Evolutionary conservation across 257 asterid species (phyloP).

Genomic region (Prunella vulgaris): DNA sequence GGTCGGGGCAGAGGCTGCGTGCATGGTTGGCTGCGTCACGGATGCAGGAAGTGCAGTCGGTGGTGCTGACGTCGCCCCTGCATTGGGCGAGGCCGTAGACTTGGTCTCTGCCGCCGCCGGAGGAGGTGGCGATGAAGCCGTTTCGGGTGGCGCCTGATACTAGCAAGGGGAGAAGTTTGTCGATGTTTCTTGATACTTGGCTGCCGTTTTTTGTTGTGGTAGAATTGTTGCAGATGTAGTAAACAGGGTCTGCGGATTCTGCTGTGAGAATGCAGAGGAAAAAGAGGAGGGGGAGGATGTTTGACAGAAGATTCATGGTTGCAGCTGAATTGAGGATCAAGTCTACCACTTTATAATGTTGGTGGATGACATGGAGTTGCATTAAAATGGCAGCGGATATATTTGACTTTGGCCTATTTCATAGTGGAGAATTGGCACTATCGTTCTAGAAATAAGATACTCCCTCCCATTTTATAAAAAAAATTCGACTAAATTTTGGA

Average conservation of each 20-base stretch:
- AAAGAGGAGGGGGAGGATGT: background rate
- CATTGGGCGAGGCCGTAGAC: constrained; percentile 76
- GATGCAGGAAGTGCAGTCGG: constrained; percentile 61
- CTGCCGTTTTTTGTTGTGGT: constrained; percentile 11
- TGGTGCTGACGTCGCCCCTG: constrained; percentile 56
- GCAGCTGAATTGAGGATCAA: background rate
- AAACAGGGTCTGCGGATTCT: constrained; percentile 43
- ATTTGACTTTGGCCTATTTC: constrained; percentile 5
- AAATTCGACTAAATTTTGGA: too few relatives aligned
- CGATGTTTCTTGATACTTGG: constrained; percentile 37
- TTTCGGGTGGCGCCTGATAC: constrained; percentile 34
- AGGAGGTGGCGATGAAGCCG: constrained; percentile 45
- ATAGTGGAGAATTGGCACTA: background rate
- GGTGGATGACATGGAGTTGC: background rate
- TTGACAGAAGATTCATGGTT: background rate
- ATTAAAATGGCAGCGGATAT: background rate
- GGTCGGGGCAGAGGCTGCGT: constrained; percentile 39
- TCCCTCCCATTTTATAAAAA: too few relatives aligned
- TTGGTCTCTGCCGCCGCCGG: constrained; percentile 27
- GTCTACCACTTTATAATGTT: background rate
- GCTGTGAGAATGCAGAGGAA: constrained; percentile 14
- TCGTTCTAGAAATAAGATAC: background rate
- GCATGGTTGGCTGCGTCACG: constrained; percentile 39
- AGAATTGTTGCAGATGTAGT: constrained; percentile 33
- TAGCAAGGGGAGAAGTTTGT: constrained; percentile 31